phyloP scores from a whole-genome alignment of 345 rosid genomes.

The Schrenkiella parvula region DNA sequence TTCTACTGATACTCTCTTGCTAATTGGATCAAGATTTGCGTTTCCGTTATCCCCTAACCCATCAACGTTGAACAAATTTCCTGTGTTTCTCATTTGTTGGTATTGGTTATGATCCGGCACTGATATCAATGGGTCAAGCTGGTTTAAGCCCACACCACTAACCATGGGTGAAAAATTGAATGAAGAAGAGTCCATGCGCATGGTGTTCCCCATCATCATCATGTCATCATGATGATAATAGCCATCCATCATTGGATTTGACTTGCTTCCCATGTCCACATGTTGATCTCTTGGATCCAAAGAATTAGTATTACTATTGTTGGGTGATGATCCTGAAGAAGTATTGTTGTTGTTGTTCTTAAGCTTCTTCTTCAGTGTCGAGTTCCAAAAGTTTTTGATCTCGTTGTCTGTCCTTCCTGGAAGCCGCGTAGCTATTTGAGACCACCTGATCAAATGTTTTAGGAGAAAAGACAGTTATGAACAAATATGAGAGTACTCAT shows the following conservation, averaged over 20 bases:
- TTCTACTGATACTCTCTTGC: conserved; percentile 36
- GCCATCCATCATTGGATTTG: conserved; percentile 36
- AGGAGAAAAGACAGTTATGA: background rate
- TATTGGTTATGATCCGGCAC: conserved; percentile 27
- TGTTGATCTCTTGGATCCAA: conserved; percentile 42
- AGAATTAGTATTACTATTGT: conserved; percentile 50
- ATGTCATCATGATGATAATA: conserved; percentile 39
- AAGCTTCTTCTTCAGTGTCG: conserved; percentile 69
- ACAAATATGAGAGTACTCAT: background rate
- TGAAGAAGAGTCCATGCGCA: conserved; percentile 53
- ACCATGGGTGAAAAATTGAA: conserved; percentile 34
- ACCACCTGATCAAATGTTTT: conserved; percentile 52
- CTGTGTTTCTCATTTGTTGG: conserved; percentile 41
- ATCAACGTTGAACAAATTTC: conserved; percentile 34
- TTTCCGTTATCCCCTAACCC: conserved; percentile 38
- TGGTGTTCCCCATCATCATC: conserved; percentile 38
- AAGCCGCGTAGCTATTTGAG: conserved; percentile 87
- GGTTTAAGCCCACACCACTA: conserved; percentile 28
- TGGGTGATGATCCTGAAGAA: conserved; percentile 53
- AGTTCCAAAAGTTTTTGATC: conserved; percentile 95
- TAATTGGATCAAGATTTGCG: conserved; percentile 34
- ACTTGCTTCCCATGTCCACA: conserved; percentile 30
- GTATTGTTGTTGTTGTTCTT: conserved; percentile 36
- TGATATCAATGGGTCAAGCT: conserved; percentile 41
- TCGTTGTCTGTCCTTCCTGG: conserved; percentile 93